Conservation (phyloP, 2,329 filamentous ascomycete genomes). For the Hypoxylon rubiginosum region DNA sequence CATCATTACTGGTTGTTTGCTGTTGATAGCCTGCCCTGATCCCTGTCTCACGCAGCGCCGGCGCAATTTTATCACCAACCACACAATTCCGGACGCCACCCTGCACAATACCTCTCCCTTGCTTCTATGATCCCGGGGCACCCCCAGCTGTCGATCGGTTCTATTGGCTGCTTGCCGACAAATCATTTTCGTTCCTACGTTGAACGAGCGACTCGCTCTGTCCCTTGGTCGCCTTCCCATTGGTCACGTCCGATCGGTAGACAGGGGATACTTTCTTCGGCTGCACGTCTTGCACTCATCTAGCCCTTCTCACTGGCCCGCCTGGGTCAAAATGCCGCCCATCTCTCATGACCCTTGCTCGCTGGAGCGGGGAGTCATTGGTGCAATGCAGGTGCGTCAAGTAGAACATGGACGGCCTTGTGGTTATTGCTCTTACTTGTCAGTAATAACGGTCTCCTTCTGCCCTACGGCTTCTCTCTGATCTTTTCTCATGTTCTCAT, state of each 20-base stretch:
- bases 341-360: constrained; percentile 40
- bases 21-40: constrained; percentile 26
- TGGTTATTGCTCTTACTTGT: constrained; percentile 26
- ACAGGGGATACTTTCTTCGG: constrained; percentile 36
- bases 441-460: constrained; percentile 38
- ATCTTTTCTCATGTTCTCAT: constrained; percentile 6
- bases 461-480: constrained; percentile 31
- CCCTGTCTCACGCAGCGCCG: constrained; percentile 34
- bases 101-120: constrained; percentile 34
- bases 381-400: constrained; percentile 43
- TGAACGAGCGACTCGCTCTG: constrained; percentile 50
- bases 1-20: constrained; percentile 29
- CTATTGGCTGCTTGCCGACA: constrained; percentile 47
- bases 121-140: constrained; percentile 30
- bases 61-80: constrained; percentile 33
- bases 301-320: constrained; percentile 50
- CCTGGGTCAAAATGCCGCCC: constrained; percentile 49
- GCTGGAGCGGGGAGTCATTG: constrained; percentile 44
- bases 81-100: constrained; percentile 26
- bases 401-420: constrained; percentile 15
- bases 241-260: constrained; percentile 43
- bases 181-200: constrained; percentile 48
- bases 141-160: constrained; percentile 29
- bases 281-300: constrained; percentile 50
- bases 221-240: constrained; percentile 41